Evolutionary conservation across 108 stramenopile genomes (phyloP), one percentile per base, ranked within the genome.

Genomic region (Cyclostephanos invisitatus): DNA sequence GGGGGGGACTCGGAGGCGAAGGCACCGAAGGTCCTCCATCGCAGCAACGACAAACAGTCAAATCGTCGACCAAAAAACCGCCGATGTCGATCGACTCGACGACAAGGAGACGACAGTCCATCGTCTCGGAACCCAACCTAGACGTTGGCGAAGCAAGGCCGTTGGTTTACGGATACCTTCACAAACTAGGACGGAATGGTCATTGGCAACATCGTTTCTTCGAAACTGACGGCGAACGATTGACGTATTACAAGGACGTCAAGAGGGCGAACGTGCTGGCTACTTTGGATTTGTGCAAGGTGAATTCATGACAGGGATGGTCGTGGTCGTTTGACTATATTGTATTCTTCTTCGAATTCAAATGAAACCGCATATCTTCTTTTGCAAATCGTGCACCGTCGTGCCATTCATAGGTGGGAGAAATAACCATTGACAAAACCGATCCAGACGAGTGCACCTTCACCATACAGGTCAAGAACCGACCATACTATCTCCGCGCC

Each of bases 181-280:
- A 97, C 69, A 98, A 98, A 72, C 83, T 93, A 60, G 95, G 96
- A 44, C 79, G 97, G 61, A 96, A 97, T 81, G 96, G 96, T 57
- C 92, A 96, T 67, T 98, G 98, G 98, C 98, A 98, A 67, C 92
- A 89, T 64, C 85, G 98, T 22, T 98, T 93, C 89, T 98, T 98
- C 74, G 98, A 98, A 79, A 96, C 91, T 7, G 95, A 96, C 65
- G 98, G 97, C 18, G 89, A 94, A 74, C 88, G 91, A 68, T 76
- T 98, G 32, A 91, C 96, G n/a, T 98, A 98, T 77, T 98, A 95
- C 83, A 98, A 98, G 88, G 87, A 85, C 28, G 87, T 82, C 54
- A 96, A 97, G 76, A 85, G 93, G 73, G 85, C 85, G 14, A 97
- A 97, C 78, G 70, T 90, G 22, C 72, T 94, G 54, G 93, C 93